Evolutionary conservation across 352 stramenopile species (phyloP), one percentile per base, ranked within the genome.

Genomic region (Halophytophthora polymorphica): DNA sequence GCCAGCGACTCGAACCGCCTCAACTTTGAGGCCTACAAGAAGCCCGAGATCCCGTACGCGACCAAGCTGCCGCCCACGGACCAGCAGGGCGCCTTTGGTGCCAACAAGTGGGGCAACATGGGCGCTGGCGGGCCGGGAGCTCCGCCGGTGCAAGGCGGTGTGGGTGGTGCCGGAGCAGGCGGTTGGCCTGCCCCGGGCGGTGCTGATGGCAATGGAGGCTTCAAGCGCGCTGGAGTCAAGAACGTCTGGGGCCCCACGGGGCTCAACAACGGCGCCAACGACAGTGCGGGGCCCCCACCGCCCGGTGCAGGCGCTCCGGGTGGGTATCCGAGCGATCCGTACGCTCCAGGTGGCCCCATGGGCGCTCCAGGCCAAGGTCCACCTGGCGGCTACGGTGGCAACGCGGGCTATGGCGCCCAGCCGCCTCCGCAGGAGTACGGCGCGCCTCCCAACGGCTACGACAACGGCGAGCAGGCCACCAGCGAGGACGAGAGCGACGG

Each of bases 21-120:
- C 29, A 95, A 95, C 63, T 91, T 95, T 61, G 82, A 92, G 52
- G 84, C 84, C 1, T 95, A 95, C 68, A 86, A 95, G 63, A 95
- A 95, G 45, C 84, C 84, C n/a, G 84, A 95, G 61, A 88, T 95
- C 25, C 84, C 84, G 29, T 95, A 95, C 59, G 60, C 84, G 18
- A 75, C 82, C 23, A 92, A 92, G 21, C 60, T 92, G 21, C 82
- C 83, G 46, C 64, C 60, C 50, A 71, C 69, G 8, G 82, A 94
- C 29, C 61, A 70, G 18, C 61, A 77, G 3, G 65, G 62, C 22
- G 60, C 73, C 1, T 80, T 72, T 41, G 67, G 67, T 38, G 53
- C 43, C 19, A 90, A 86, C 58, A 85, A 88, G 54, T 94, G 83
- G 83, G 61, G 60, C 45, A 50, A 35, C 50, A 62, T 43, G 56